Conservation (phyloP, 371 early-diverging fungal species). For the Massospora cicadina region DNA sequence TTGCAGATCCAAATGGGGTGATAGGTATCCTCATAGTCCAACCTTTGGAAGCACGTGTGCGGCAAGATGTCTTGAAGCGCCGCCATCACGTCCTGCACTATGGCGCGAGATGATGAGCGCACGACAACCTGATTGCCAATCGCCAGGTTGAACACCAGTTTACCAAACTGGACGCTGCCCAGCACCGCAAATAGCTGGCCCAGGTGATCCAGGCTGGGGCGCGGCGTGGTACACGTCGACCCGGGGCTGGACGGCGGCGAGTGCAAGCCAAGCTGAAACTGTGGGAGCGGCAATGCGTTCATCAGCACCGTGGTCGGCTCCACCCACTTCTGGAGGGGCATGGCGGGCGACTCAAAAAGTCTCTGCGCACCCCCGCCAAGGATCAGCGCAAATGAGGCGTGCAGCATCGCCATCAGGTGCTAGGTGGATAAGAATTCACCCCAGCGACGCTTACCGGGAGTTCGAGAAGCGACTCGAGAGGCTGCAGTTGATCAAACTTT, state of each 20-base stretch:
- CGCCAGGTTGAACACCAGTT: constrained; percentile 21
- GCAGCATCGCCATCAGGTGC: constrained; percentile 30
- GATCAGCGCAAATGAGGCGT: constrained; percentile 30
- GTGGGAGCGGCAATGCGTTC: background rate
- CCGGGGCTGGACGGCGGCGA: background rate
- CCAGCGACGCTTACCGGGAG: background rate
- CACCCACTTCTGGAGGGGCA: background rate
- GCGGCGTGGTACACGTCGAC: background rate
- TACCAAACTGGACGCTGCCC: constrained; percentile 18
- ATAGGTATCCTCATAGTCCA: constrained; percentile 14
- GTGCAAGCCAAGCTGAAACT: background rate
- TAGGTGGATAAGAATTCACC: constrained; percentile 11
- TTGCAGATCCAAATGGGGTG: constrained; percentile 14
- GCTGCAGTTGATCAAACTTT: constrained; percentile 2
- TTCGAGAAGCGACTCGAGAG: background rate
- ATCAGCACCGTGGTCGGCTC: constrained; percentile 12
- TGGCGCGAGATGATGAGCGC: constrained; percentile 16
- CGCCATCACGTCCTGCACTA: constrained; percentile 17
- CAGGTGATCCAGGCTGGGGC: constrained; percentile 17
- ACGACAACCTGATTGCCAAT: constrained; percentile 27
- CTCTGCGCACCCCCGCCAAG: constrained; percentile 26
- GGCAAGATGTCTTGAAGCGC: constrained; percentile 18
- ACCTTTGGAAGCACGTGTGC: constrained; percentile 9
- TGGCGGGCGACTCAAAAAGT: constrained; percentile 12
- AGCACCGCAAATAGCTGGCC: constrained; percentile 17